Base-by-base conservation (phyloP, 169 alveolate species). In the Plasmodium chabaudi region DNA sequence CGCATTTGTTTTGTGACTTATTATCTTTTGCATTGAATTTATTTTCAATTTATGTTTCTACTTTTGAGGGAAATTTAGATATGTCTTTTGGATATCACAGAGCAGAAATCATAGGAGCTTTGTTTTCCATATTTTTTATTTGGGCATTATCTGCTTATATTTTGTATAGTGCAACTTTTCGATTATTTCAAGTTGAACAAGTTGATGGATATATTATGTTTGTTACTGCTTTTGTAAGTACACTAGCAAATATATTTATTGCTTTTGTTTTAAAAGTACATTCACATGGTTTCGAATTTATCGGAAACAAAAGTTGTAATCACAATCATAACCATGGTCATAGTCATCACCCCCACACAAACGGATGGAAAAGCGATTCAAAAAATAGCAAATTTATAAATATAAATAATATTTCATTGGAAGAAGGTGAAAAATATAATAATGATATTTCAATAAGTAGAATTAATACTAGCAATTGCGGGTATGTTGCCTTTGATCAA, bases 21-120 rank as follows among this genome's bases (percentile, higher is more conserved):
- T 91, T 96, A 64, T 98, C 99, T n/a, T 97, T 97, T 72, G 94
- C 75, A 34, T 89, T 69, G 90, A 95, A 98, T 27, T 92, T 97
- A 60, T 87, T 95, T 79, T 95, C 99, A 6, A 86, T 98, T 61
- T 93, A 94, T 93, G 93, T 97, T 21, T 94, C 98, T 44, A 92
- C 90, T 72, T 91, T 92, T 74, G 94, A 96, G 72, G 99, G 99
- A 15, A 96, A 96, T 15, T 92, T 92, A 55, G 91, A 93, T 51
- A 93, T 97, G 97, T 94, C 98, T 4, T 97, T 94, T 88, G 99
- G 99, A 7, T 97, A 95, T 74, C 97, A 98, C 68, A 90, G 99
- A 77, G 98, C 99, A 1, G 99, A 98, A 93, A 96, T 98, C 42
- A 87, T 98, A 51, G 99, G 99, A 44, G 99, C 99, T 17, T 79